Conservation (phyloP, 129 eudicot genomes). For the Chrysanthemum seticuspe region DNA sequence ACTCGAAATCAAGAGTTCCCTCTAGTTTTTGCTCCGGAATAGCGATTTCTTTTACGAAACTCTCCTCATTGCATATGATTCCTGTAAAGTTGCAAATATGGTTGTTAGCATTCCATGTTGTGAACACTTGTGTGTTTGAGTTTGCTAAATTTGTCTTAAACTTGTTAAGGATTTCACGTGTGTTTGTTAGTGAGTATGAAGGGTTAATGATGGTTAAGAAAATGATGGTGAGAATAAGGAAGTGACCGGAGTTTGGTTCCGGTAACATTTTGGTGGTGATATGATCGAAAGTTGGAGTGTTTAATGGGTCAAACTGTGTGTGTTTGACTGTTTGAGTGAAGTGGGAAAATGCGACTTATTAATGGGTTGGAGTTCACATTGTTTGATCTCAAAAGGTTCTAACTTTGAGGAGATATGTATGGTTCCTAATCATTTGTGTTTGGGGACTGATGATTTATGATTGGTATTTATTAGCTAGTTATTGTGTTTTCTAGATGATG, state of each 20-base stretch:
- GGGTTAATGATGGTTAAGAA: constrained; percentile 24
- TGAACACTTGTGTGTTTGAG: constrained; percentile 29
- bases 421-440: background rate
- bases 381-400: background rate
- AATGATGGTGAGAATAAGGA: constrained; percentile 19
- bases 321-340: background rate
- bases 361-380: constrained; percentile 1
- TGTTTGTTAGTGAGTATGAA: constrained; percentile 30
- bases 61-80: constrained; percentile 33
- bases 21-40: constrained; percentile 36
- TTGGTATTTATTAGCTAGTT: background rate
- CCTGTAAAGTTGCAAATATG: constrained; percentile 57
- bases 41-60: constrained; percentile 48
- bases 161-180: constrained; percentile 40
- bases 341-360: constrained; percentile 12
- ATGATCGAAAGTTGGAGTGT: background rate
- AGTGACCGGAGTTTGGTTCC: constrained; percentile 27
- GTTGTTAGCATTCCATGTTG: constrained; percentile 42
- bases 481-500: background rate
- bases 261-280: constrained; percentile 32
- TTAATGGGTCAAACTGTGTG: constrained; percentile 4
- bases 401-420: background rate
- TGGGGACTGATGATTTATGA: background rate
- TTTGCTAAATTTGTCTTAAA: constrained; percentile 37
- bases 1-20: constrained; percentile 48